Conservation (phyloP, 768 basidiomycete genomes). For the Leccinum sublutescens region DNA sequence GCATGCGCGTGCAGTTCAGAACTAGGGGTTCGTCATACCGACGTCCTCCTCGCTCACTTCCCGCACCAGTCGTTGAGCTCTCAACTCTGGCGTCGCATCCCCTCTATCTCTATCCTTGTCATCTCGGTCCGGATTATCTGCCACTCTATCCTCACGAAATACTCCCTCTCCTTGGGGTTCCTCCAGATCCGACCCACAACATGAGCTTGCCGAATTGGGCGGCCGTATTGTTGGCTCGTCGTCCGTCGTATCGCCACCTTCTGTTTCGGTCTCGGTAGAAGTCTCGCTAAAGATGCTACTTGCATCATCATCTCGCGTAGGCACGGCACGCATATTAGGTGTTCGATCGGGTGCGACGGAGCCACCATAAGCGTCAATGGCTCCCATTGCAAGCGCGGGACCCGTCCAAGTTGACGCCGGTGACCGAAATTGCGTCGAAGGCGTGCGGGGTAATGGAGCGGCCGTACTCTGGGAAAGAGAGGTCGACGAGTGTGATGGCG, state of each 20-base stretch:
- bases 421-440: slow-evolving; percentile 21
- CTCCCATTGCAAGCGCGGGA: slow-evolving; percentile 51
- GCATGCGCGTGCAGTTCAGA: neutral
- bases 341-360: slow-evolving; percentile 35
- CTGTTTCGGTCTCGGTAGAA: slow-evolving; percentile 49
- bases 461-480: slow-evolving; percentile 25
- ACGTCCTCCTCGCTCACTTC: slow-evolving; percentile 34
- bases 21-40: slow-evolving; percentile 32
- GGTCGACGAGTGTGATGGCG: slow-evolving; percentile 33
- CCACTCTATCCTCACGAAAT: slow-evolving; percentile 19
- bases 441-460: slow-evolving; percentile 19
- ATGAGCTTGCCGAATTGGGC: slow-evolving; percentile 39
- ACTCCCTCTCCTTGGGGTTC: slow-evolving; percentile 34
- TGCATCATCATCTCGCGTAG: slow-evolving; percentile 30
- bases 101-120: slow-evolving; percentile 30
- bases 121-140: slow-evolving; percentile 16
- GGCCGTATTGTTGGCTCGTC: slow-evolving; percentile 83
- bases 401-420: slow-evolving; percentile 24
- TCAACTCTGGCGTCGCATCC: slow-evolving; percentile 33
- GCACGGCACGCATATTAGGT: slow-evolving; percentile 25
- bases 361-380: slow-evolving; percentile 52
- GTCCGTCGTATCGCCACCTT: slow-evolving; percentile 63
- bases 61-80: slow-evolving; percentile 28
- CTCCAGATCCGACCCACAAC: slow-evolving; percentile 35
- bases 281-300: slow-evolving; percentile 38